Evolutionary conservation across 495 filamentous ascomycete genomes (phyloP), one percentile per base, ranked within the genome.

Genomic region (Hypoxylon trugodes): DNA sequence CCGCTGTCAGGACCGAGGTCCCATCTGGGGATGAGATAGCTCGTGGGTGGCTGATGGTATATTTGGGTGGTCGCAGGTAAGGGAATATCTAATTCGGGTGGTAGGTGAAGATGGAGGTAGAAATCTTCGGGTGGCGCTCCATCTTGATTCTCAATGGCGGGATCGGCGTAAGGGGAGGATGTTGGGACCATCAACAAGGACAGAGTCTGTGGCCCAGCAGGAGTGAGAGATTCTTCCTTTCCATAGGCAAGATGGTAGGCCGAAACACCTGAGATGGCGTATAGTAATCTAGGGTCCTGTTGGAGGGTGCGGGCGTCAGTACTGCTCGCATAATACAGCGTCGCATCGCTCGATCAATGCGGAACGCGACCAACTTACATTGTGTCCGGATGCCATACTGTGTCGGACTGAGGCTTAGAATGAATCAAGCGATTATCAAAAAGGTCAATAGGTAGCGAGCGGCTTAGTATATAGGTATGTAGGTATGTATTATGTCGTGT

Each of bases 131-230:
- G 91, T 1, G 87, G 83, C 15, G 80, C 79, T 33, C 80, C 80
- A 58, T 82, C 81, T 48, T 86, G 80, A 13, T 81, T 76, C 33
- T 82, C 80, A 33, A 84, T 77, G 28, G 79, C 76, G 6, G 86
- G 79, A 52, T 88, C 88, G 55, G 89, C 81, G 52, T 89, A 87
- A 12, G 87, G 81, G 13, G 90, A 88, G 15, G 84, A 86, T 1
- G 92, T 96, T 12, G 93, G 93, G 21, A 97, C 93, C 93, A 97
- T 97, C 62, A 97, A 75, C 53, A 97, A 79, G 5, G 92, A 96
- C 32, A 97, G 81, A 0, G 92, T 96, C 75, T 96, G 92, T 21
- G 92, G 87, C 5, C 92, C 92, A 1, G 91, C 90, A 9, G 90
- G 88, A 22, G 90, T 96, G 68, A 97, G 86, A 4, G 85, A 82